Percentiles rank a stretch among this genome's conserved stretches.
Evolutionary conservation across 306 rosid genomes (phyloP).

Genomic region (Rosa chinensis): DNA sequence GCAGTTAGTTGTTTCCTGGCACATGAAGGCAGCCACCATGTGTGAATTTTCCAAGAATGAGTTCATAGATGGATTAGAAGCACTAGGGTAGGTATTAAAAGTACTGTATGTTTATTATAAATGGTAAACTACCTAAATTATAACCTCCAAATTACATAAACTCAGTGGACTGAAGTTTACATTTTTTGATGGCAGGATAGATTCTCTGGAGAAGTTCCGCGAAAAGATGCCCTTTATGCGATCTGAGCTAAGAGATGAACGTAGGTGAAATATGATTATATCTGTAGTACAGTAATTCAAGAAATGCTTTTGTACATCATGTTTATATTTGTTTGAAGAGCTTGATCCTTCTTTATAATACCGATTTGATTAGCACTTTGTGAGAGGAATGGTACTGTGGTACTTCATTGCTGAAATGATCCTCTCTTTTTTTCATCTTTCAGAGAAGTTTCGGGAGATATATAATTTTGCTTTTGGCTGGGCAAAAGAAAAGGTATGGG

Average conservation of each 20-base stretch:
- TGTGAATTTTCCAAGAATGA: slow-evolving; percentile 98
- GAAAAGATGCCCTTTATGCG: slow-evolving; percentile 93
- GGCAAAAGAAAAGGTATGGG: slow-evolving; percentile 96
- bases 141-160: slow-evolving; percentile 2
- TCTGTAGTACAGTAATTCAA: slow-evolving; percentile 1
- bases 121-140: neutral
- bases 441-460: slow-evolving; percentile 95
- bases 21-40: slow-evolving; percentile 99
- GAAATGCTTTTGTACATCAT: neutral
- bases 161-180: slow-evolving; percentile 13
- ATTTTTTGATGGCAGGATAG: slow-evolving; percentile 71
- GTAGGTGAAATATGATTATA: slow-evolving; percentile 44
- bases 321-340: neutral
- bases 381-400: neutral
- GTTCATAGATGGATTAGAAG: slow-evolving; percentile 81
- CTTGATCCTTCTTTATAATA: neutral
- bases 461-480: slow-evolving; percentile 97
- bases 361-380: neutral
- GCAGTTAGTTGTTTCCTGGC: slow-evolving; percentile 99
- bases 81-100: slow-evolving; percentile 63
- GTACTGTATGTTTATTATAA: neutral
- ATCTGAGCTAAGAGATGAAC: slow-evolving; percentile 92
- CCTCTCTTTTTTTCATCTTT: slow-evolving; percentile 30
- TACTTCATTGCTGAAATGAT: slow-evolving; percentile 27
- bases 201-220: slow-evolving; percentile 82